Base-by-base conservation (phyloP, 805 yeast genomes). In the Metschnikowia kunwiensis region DNA sequence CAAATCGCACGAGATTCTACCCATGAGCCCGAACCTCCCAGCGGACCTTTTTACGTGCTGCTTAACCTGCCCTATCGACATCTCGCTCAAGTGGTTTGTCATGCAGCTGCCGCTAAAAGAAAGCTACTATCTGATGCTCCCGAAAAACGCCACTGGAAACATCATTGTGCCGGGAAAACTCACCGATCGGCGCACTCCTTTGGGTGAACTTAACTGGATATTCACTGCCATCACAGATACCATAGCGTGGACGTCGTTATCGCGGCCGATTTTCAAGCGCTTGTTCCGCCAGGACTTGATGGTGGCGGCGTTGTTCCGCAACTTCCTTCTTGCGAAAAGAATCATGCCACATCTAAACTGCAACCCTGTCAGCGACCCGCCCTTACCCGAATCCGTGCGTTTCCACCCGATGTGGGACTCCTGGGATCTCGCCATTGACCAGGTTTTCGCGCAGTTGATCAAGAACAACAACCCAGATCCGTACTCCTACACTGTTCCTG, bases 151-250 rank as follows among this genome's bases (percentile, higher is more conserved):
- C 26, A 63, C 68, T 14, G 81, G 80, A 0, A 72, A 70, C 42
- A 74, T 89, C 25, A 73, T 76, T 23, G 86, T 91, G 11, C 97
- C 97, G 0, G 97, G 97, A 1, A 81, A 84, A 45, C 66, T 88
- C 30, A 85, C 96, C 3, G 98, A 93, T 55, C 74, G 97, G 54
- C 72, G 96, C 44, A 93, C 97, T 0, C 97, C 97, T 1, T 63
- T 93, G 28, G 98, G 98, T 23, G 98, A 93, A 57, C 71, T 93
- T 36, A 88, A 87, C 58, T 93, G 97, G 97, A 91, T 93, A 22
- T 93, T 91, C 61, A 93, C 97, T 1, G 97, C 98, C 2, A 87
- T 93, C 25, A 91, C 97, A 3, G 98, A 93, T 59, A 91, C 97
- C 0, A 91, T 93, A 34, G 98, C 98, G 2, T 93, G 97, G 97